Evolutionary conservation across 75 land plant species (phyloP).

Genomic region (Pinus taeda): DNA sequence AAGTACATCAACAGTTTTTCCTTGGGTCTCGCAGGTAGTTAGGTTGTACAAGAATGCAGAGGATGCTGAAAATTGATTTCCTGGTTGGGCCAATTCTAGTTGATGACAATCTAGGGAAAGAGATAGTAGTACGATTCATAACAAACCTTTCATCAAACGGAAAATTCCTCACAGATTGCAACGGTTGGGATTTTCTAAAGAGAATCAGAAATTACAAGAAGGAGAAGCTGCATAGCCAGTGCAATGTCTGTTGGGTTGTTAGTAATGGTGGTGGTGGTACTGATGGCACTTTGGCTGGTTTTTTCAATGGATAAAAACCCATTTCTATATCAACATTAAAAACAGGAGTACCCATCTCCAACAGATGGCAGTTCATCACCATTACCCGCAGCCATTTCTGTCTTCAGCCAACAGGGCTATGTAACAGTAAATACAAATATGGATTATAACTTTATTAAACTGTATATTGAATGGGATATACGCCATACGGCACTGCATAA

Average conservation of each 20-base stretch:
- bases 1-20: too few relatives aligned
- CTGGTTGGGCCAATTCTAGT: constrained; percentile 94
- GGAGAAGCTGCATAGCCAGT: not conserved
- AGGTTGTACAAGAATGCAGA: too few relatives aligned
- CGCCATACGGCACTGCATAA: not conserved
- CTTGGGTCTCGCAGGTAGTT: too few relatives aligned
- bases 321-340: not conserved
- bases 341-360: constrained; percentile 3
- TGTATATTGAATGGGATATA: not conserved
- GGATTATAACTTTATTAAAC: not conserved
- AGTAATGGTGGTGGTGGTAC: not conserved
- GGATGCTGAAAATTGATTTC: too few relatives aligned
- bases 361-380: not conserved
- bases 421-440: not conserved
- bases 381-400: not conserved
- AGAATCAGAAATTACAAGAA: constrained; percentile 59
- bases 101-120: constrained; percentile 82
- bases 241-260: not conserved
- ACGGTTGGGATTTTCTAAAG: constrained; percentile 91
- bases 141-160: constrained; percentile 54
- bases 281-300: not conserved
- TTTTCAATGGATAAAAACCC: not conserved
- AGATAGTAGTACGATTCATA: constrained; percentile 59
- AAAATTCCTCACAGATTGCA: constrained; percentile 85
- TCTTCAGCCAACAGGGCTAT: not conserved